Evolutionary conservation across 192 early-diverging fungal genomes (phyloP), one percentile per base, ranked within the genome.

Genomic region (Allomyces macrogynus): DNA sequence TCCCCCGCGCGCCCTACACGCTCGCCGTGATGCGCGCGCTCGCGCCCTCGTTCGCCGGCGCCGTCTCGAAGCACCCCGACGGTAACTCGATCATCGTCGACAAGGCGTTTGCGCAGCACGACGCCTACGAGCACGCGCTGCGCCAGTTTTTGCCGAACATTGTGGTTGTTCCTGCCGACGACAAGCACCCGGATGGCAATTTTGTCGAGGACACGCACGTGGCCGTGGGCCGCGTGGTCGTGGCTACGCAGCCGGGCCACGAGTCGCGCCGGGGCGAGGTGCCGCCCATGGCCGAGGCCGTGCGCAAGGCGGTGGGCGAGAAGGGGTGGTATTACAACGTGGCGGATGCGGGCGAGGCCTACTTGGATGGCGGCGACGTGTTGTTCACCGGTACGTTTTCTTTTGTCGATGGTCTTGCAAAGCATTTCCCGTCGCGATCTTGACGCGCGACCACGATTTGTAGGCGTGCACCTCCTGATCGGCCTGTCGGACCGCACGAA

Each of bases 151-250:
- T 65, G 18, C 49, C 44, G 0, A 32, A 68, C 7, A 16, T 68
- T 12, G 62, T 65, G 0, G 5, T 54, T 22, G 66, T 74, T 23
- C 61, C 63, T 27, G 63, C 69, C 24, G 69, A 70, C 63, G 66
- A 67, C 57, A 54, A 26, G 32, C 69, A 71, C 62, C 70, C 72
- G 5, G 75, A 74, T 57, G 73, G 75, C 72, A 73, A 69, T 61
- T 76, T 76, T 66, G 68, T 76, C 43, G 72, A 76, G 63, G 75
- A 76, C 62, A 76, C 72, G 12, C 65, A 66, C 32, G 70, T 76
- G 26, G 66, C 68, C 16, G 61, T 61, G 14, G 63, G 66, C 32
- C 57, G 71, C 44, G 62, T 44, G 5, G 75, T 67, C 0, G 72
- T 76, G 10, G 54, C 69, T 23, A 73, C 69, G 32, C 65, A 69